A percentile compares a stretch with the other conserved stretches of the same genome.
Evolutionary conservation across 129 eudicot genomes (phyloP).

Genomic region (Daucus carota): DH1_v3.0 NC_030386.2:4012501-4013000

Average conservation of each 20-base stretch:
- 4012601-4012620: slow-evolving; percentile 11
- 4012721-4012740: slow-evolving; percentile 5
- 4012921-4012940: too few species aligned
- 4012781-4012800: slow-evolving; percentile 44
- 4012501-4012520: slow-evolving; percentile 37
- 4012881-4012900: slow-evolving; percentile 4
- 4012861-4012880: slow-evolving; percentile 6
- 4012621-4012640: slow-evolving; percentile 58
- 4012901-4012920: slow-evolving; percentile 7
- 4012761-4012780: slow-evolving; percentile 24
- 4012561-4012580: not conserved
- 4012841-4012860: not conserved
- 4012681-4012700: slow-evolving; percentile 31
- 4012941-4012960: too few species aligned
- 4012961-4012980: too few species aligned
- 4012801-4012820: slow-evolving; percentile 19
- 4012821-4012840: not conserved
- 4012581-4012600: not conserved
- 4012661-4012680: not conserved
- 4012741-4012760: slow-evolving; percentile 28
- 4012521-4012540: slow-evolving; percentile 31
- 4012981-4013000: too few species aligned
- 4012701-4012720: too few species aligned
- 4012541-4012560: not conserved
- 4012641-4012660: slow-evolving; percentile 10